These are phyloP conservation scores for Candida khao-thaluensis DNA, from an alignment of 805 yeast species.

Conservation along the genomic window DNA sequence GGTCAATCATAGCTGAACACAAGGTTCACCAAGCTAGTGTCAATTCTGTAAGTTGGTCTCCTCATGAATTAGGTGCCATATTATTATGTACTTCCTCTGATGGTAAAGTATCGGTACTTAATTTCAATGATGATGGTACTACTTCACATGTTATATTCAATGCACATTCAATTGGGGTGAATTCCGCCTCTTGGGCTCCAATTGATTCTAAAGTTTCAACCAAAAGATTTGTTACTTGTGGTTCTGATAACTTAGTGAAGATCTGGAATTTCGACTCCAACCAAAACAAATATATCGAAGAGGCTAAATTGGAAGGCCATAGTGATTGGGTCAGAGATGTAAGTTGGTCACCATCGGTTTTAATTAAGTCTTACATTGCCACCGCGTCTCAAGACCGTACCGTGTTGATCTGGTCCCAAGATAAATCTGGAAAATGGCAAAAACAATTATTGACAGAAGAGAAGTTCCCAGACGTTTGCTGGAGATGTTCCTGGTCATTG, in stretches of 20 bases:
- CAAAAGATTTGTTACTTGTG: constrained; percentile 88
- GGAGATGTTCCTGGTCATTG: constrained; percentile 98
- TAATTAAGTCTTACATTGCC: constrained; percentile 86
- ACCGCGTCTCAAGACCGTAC: constrained; percentile 96
- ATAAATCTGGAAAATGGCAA: constrained; percentile 69
- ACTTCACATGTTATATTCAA: constrained; percentile 59
- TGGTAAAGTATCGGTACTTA: constrained; percentile 87
- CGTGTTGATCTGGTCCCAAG: constrained; percentile 93
- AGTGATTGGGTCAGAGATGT: constrained; percentile 99
- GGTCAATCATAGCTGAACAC: constrained; percentile 87
- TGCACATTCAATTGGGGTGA: constrained; percentile 93
- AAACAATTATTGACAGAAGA: constrained; percentile 71
- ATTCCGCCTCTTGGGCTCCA: constrained; percentile 95
- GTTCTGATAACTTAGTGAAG: constrained; percentile 90
- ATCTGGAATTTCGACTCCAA: constrained; percentile 75
- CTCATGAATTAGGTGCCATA: constrained; percentile 93
- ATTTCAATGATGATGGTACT: constrained; percentile 86
- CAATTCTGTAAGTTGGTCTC: constrained; percentile 95
- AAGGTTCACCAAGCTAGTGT: constrained; percentile 91
- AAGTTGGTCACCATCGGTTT: constrained; percentile 93
- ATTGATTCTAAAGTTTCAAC: constrained; percentile 39
- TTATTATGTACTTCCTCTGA: constrained; percentile 89
- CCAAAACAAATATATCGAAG: constrained; percentile 60
- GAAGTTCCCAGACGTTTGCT: constrained; percentile 92
- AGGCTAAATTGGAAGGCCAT: constrained; percentile 82